Conservation (phyloP, 179 eudicot genomes). For the Heliamphora pulchella region DNA sequence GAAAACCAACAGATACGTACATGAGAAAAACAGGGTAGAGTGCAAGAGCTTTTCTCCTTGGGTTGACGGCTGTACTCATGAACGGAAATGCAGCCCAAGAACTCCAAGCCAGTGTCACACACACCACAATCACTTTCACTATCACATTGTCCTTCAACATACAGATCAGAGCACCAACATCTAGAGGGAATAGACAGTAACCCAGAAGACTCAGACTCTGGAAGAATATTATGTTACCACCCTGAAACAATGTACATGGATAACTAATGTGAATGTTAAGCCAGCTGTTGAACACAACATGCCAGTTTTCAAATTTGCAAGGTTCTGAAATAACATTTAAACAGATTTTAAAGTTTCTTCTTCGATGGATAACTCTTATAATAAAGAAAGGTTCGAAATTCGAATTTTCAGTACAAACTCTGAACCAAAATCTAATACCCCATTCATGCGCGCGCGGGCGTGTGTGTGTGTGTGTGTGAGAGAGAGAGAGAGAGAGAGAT, state of each 20-base stretch:
- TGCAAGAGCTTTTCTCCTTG: constrained; percentile 91
- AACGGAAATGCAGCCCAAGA: constrained; percentile 99
- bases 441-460: no score
- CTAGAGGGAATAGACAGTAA: constrained; percentile 90
- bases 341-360: not conserved
- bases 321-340: not conserved
- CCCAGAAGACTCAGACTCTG: constrained; percentile 92
- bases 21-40: constrained; percentile 92
- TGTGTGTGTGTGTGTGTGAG: no score
- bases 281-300: not conserved
- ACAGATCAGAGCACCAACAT: constrained; percentile 79
- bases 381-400: not conserved
- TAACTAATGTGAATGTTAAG: not conserved
- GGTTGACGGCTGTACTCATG: constrained; percentile 91
- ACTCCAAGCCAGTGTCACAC: constrained; percentile 87
- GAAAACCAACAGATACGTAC: constrained; percentile 97
- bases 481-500: not conserved
- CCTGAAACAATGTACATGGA: constrained; percentile 39
- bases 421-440: not conserved
- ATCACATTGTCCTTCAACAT: constrained; percentile 75
- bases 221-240: constrained; percentile 97
- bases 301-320: not conserved
- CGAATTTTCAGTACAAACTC: not conserved
- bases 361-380: not conserved
- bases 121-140: constrained; percentile 68